These are phyloP conservation scores for Rutstroemia sp. DNA, from an alignment of 2,329 filamentous ascomycete species.

Conservation along the genomic window DNA sequence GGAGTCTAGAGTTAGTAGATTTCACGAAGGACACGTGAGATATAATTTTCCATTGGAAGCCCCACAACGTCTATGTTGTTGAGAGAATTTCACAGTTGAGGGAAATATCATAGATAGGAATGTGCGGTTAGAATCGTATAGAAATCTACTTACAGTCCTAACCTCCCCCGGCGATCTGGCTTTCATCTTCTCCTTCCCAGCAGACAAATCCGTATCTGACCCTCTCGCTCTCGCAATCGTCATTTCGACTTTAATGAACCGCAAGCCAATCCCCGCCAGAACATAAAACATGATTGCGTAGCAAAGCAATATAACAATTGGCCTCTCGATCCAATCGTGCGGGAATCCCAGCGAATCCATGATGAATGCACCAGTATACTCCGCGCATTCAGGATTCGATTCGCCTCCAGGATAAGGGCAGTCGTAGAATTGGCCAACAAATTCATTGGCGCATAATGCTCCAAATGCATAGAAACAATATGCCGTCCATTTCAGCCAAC, in stretches of 20 bases:
- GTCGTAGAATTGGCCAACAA: slow-evolving; percentile 63
- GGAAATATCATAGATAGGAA: not conserved
- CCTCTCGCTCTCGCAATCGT: slow-evolving; percentile 56
- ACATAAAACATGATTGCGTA: slow-evolving; percentile 58
- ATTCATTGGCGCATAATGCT: slow-evolving; percentile 66
- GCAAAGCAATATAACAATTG: slow-evolving; percentile 53
- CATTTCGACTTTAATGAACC: slow-evolving; percentile 60
- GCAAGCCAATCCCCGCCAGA: slow-evolving; percentile 53
- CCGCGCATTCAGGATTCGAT: slow-evolving; percentile 55
- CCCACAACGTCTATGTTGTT: too few species aligned
- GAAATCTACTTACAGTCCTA: slow-evolving; percentile 33
- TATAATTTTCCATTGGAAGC: too few species aligned
- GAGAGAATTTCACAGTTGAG: too few species aligned
- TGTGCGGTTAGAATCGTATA: not conserved
- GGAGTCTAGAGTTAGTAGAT: too few species aligned
- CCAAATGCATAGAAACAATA: slow-evolving; percentile 65
- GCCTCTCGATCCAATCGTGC: slow-evolving; percentile 56
- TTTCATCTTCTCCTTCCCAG: slow-evolving; percentile 63
- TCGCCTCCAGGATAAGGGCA: slow-evolving; percentile 58
- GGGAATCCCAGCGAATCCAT: slow-evolving; percentile 64
- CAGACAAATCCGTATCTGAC: slow-evolving; percentile 52
- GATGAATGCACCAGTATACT: slow-evolving; percentile 64
- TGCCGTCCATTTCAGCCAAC: slow-evolving; percentile 66
- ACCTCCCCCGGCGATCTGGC: slow-evolving; percentile 44
- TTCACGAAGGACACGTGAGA: not conserved